A percentile compares a stretch with the other conserved stretches of the same genome.
These are phyloP conservation scores for Aspergillus intermedius DNA, from an alignment of 2,329 filamentous ascomycete genomes.

Conservation along the genomic window DNA sequence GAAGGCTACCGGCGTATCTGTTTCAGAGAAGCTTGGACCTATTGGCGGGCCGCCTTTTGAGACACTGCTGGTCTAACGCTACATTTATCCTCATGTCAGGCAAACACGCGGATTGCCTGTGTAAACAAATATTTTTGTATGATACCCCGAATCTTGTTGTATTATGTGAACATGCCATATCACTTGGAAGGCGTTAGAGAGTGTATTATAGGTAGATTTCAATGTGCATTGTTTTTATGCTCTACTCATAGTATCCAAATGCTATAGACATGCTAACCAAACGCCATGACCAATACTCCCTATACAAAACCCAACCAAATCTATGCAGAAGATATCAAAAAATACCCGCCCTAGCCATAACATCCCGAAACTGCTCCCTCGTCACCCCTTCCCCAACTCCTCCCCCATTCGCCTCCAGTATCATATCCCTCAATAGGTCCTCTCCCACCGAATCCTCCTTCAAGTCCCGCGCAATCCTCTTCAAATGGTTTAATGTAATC, in stretches of 20 bases:
- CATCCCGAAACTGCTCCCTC: slow-evolving; percentile 73
- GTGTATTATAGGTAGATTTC: not conserved
- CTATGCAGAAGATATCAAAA: slow-evolving; percentile 51
- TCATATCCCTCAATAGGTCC: slow-evolving; percentile 83
- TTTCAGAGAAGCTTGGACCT: slow-evolving; percentile 10
- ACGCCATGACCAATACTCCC: not conserved
- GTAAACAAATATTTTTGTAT: not conserved
- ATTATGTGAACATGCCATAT: slow-evolving; percentile 1
- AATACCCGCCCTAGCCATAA: slow-evolving; percentile 78
- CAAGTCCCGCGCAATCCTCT: slow-evolving; percentile 69
- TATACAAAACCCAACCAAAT: not conserved
- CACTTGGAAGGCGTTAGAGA: not conserved
- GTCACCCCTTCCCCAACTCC: slow-evolving; percentile 65
- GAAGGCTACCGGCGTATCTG: slow-evolving; percentile 24
- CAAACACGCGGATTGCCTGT: not conserved
- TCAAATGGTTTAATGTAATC: slow-evolving; percentile 76
- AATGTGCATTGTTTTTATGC: not conserved
- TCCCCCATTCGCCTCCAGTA: slow-evolving; percentile 84
- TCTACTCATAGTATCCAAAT: not conserved
- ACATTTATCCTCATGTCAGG: too few relatives aligned
- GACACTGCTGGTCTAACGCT: too few relatives aligned
- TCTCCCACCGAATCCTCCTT: slow-evolving; percentile 74
- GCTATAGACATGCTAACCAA: not conserved
- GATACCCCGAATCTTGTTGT: slow-evolving; percentile 2
- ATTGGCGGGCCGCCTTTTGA: not conserved